These are phyloP conservation scores for Elaeis oleifera DNA, from an alignment of 202 grass and related monocot genomes.

Conservation along the genomic window DNA sequence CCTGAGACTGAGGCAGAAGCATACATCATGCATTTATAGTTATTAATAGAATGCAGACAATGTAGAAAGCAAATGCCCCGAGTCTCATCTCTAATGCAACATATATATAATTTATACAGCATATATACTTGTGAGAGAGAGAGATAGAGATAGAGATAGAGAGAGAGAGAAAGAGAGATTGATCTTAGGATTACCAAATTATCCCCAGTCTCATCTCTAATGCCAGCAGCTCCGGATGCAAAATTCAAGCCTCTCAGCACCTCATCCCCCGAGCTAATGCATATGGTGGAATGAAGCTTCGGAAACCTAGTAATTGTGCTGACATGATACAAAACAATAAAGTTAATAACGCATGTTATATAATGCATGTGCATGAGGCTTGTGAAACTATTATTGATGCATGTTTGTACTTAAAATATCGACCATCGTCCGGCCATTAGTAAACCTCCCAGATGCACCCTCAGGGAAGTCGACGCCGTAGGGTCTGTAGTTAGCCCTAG, in stretches of 20 bases:
- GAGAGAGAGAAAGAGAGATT: not conserved
- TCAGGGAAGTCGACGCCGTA: slow-evolving; percentile 76
- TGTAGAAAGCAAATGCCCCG: too few species aligned
- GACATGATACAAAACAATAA: not conserved
- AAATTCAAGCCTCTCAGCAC: slow-evolving; percentile 58
- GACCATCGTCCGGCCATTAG: slow-evolving; percentile 78
- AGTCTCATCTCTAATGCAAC: too few species aligned
- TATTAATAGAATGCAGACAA: too few species aligned
- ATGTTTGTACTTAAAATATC: slow-evolving; percentile 30
- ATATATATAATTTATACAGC: too few species aligned
- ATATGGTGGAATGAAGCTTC: slow-evolving; percentile 54
- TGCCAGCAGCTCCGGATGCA: slow-evolving; percentile 68
- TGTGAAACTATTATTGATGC: not conserved
- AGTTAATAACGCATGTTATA: not conserved
- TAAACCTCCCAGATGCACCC: slow-evolving; percentile 67
- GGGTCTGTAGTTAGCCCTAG: slow-evolving; percentile 76
- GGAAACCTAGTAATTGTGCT: slow-evolving; percentile 54
- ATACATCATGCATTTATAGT: too few species aligned
- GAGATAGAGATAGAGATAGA: too few species aligned
- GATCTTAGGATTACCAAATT: slow-evolving; percentile 43
- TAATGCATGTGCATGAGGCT: not conserved
- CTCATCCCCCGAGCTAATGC: slow-evolving; percentile 26
- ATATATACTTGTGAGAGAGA: too few species aligned
- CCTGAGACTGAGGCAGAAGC: too few species aligned
- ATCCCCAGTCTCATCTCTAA: slow-evolving; percentile 65